Percentiles rank a stretch among this genome's conserved stretches.
Conservation (phyloP, 2,329 filamentous ascomycete species). For the Bipolaris bicolor region DNA sequence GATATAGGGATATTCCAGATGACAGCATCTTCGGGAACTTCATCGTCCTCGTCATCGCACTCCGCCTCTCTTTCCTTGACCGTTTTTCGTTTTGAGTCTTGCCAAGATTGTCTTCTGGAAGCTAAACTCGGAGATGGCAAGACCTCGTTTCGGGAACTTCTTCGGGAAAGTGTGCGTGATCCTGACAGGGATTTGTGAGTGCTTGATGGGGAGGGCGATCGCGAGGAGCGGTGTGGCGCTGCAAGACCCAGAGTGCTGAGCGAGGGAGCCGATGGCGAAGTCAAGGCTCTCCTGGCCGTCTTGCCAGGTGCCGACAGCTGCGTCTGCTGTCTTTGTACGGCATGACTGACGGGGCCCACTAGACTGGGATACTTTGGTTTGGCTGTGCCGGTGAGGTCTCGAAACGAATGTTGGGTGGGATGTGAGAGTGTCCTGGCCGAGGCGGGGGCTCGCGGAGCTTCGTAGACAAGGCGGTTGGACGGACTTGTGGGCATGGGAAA, state of each 20-base stretch:
- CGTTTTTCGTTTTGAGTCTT: constrained; percentile 69
- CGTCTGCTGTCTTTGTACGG: constrained; percentile 34
- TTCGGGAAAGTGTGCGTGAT: constrained; percentile 42
- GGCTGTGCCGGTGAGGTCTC: constrained; percentile 46
- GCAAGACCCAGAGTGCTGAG: constrained; percentile 41
- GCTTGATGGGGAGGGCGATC: constrained; percentile 46
- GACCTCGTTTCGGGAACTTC: constrained; percentile 43
- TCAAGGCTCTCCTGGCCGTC: constrained; percentile 51
- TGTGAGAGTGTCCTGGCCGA: constrained; percentile 27
- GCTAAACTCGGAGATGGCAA: constrained; percentile 35
- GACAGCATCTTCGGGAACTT: constrained; percentile 77
- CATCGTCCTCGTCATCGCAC: constrained; percentile 73
- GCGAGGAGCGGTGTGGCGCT: constrained; percentile 41
- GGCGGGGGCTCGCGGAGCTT: constrained; percentile 32
- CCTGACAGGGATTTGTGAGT: constrained; percentile 32
- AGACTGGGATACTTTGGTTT: constrained; percentile 51
- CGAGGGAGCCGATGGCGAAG: constrained; percentile 46
- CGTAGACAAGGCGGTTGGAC: constrained; percentile 41
- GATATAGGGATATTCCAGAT: constrained; percentile 85
- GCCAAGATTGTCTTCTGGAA: constrained; percentile 64
- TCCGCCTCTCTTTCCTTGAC: constrained; percentile 75
- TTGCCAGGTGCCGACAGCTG: constrained; percentile 49
- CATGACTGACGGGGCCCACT: constrained; percentile 49
- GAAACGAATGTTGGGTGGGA: constrained; percentile 37
- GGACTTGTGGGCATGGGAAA: constrained; percentile 52